A percentile compares a stretch with the other conserved stretches of the same genome.
These are phyloP conservation scores for Globisporangium uncinulatum DNA, from an alignment of 352 stramenopile genomes.

Conservation along the genomic window DNA sequence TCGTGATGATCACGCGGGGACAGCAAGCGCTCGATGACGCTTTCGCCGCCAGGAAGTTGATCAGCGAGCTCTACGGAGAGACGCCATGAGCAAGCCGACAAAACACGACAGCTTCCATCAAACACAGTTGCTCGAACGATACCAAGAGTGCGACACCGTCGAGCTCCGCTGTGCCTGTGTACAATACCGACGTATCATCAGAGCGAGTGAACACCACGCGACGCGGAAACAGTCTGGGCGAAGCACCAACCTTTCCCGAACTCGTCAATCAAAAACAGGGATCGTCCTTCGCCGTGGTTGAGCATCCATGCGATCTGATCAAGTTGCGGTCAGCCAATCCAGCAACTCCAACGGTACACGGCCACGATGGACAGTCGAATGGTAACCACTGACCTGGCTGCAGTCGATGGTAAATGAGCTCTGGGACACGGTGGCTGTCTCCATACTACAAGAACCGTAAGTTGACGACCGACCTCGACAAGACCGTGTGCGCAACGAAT, in stretches of 20 bases:
- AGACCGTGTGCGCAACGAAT: background rate
- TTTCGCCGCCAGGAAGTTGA: conserved; percentile 53
- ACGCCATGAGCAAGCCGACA: conserved; percentile 5
- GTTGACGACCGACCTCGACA: background rate
- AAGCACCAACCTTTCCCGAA: conserved; percentile 71
- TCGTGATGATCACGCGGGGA: conserved; percentile 71
- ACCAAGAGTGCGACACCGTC: conserved; percentile 79
- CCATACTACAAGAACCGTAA: conserved; percentile 34
- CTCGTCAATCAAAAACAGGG: conserved; percentile 82
- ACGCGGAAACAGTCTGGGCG: background rate
- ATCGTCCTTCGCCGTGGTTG: conserved; percentile 48
- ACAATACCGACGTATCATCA: background rate
- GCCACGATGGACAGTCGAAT: too few relatives aligned
- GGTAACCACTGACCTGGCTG: conserved; percentile 44
- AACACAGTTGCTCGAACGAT: conserved; percentile 2
- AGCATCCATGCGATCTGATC: conserved; percentile 80
- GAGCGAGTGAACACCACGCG: background rate
- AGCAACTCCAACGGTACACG: background rate
- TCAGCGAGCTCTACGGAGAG: conserved; percentile 32
- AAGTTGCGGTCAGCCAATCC: background rate
- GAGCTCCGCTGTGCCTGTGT: conserved; percentile 64
- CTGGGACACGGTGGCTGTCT: conserved; percentile 66
- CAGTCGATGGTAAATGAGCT: conserved; percentile 89
- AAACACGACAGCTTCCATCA: background rate
- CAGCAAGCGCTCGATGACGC: conserved; percentile 17